Evolutionary conservation across 768 basidiomycete genomes (phyloP).

Genomic region (Pulveroboletus sp.): DNA sequence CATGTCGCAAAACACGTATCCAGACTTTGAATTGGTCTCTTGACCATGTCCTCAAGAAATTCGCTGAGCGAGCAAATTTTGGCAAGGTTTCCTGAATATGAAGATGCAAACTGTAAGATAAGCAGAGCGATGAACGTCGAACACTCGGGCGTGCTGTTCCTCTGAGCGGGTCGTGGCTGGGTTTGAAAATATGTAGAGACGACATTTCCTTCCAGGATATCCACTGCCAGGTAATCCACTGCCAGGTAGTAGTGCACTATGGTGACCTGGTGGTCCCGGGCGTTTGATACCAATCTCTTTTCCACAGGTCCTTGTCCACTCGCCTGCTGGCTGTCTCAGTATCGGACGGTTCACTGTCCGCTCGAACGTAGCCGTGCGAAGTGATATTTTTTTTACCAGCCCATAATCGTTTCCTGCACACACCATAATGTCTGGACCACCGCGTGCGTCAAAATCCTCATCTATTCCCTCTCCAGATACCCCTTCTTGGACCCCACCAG

Average conservation of each 20-base stretch:
- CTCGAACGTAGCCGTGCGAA: not conserved
- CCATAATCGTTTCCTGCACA: not conserved
- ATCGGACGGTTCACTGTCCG: not conserved
- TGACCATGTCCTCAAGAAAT: not conserved
- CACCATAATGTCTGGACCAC: constrained; percentile 17
- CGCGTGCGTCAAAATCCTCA: constrained; percentile 3
- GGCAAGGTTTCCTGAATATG: not conserved
- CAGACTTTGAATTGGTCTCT: no score
- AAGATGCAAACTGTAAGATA: not conserved
- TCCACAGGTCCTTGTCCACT: not conserved
- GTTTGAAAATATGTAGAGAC: not conserved
- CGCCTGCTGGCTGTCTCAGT: not conserved
- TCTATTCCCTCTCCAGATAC: not conserved
- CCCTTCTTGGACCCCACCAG: not conserved
- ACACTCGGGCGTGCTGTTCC: not conserved
- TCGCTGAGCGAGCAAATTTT: no score
- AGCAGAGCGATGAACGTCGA: not conserved
- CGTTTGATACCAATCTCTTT: not conserved
- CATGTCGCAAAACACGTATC: not conserved
- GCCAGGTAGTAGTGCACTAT: no score
- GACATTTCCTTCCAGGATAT: no score
- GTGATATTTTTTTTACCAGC: not conserved
- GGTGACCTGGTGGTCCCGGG: no score
- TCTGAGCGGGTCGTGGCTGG: not conserved
- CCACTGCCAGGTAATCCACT: no score